A percentile compares a stretch with the other conserved stretches of the same genome.
Evolutionary conservation across 2,329 filamentous ascomycete species (phyloP).

Genomic region (Aureobasidium leucospermi): DNA sequence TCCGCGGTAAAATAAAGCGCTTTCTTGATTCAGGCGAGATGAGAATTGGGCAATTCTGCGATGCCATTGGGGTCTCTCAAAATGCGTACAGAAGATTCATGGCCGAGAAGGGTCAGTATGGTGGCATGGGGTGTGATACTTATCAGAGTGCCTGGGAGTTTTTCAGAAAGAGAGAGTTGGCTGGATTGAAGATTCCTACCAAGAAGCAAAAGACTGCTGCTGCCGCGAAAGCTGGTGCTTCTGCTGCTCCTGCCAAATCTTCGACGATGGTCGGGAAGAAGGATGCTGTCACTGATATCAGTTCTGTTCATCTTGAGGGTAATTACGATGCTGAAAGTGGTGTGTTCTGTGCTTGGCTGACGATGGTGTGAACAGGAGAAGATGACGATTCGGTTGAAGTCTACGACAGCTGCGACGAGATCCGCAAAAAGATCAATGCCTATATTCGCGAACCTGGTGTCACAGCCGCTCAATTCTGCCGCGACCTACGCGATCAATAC

Average conservation of each 20-base stretch:
- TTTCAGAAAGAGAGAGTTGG: slow-evolving; percentile 47
- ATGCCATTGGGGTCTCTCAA: slow-evolving; percentile 30
- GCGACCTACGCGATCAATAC: slow-evolving; percentile 39
- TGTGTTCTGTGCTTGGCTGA: background rate
- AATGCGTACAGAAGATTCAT: slow-evolving; percentile 40
- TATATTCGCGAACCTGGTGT: slow-evolving; percentile 42
- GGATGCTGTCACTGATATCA: slow-evolving; percentile 11
- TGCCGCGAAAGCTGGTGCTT: slow-evolving; percentile 21
- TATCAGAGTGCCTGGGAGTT: slow-evolving; percentile 28
- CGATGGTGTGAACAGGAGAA: slow-evolving; percentile 32
- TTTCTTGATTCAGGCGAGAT: slow-evolving; percentile 39
- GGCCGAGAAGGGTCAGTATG: slow-evolving; percentile 36
- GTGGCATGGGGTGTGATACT: slow-evolving; percentile 23
- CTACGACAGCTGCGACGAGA: slow-evolving; percentile 51
- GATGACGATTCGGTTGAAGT: slow-evolving; percentile 39
- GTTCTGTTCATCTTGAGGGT: slow-evolving; percentile 15
- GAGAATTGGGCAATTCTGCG: slow-evolving; percentile 38
- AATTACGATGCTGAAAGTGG: background rate
- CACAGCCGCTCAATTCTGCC: slow-evolving; percentile 47
- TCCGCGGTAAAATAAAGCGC: slow-evolving; percentile 31
- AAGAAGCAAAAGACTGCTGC: slow-evolving; percentile 31
- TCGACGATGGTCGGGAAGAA: background rate
- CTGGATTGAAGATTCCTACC: slow-evolving; percentile 35
- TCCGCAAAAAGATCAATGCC: slow-evolving; percentile 50
- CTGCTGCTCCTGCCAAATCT: background rate